Evolutionary conservation across 2,329 filamentous ascomycete species (phyloP), one percentile per base, ranked within the genome.

Genomic region (Fusarium phyllophilum): DNA sequence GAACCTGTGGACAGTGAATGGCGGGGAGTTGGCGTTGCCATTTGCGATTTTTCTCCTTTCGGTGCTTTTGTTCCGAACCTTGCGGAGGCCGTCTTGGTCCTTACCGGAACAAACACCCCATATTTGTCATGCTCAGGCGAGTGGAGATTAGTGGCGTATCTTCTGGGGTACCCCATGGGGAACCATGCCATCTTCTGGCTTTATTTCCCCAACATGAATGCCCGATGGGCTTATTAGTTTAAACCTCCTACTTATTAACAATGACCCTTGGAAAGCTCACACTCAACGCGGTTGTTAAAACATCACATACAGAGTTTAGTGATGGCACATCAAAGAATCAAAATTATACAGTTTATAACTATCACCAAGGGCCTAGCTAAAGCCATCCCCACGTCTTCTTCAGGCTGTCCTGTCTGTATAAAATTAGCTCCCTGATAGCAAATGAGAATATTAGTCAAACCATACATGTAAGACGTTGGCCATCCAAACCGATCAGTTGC

Each of bases 241-340:
- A 4, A 46, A 11, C 24, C 4, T 46, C 6, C 0, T 46, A 11
- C 12, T 9, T 7, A 22, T 15, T 5, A 0, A 15, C 4, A 22
- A 11, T 46, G 4, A 45, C n/a, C 9, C 7, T 24, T 18, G 24
- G 8, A 18, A n/a, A 15, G 8, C 39, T 8, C 39, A n/a, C 14
- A 15, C 10, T 15, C 13, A 9, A n/a, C 22, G 6, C 1, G 13
- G 39, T 12, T 42, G 8, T n/a, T n/a, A 34, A 4, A 42, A 42
- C 14, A n/a, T 44, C 1, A 24, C 6, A 44, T 24, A 17, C 9
- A 24, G 15, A 11, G 41, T 9, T 24, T 44, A 8, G n/a, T 18
- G 12, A 0, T 3, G 10, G 5, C 18, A 24, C 17, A 5, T 17
- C 6, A 17, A 5, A 44, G n/a, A 24, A 6, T 44, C 1, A 12